Conservation (phyloP, 768 basidiomycete genomes). For the Lentinula guzmanii region DNA sequence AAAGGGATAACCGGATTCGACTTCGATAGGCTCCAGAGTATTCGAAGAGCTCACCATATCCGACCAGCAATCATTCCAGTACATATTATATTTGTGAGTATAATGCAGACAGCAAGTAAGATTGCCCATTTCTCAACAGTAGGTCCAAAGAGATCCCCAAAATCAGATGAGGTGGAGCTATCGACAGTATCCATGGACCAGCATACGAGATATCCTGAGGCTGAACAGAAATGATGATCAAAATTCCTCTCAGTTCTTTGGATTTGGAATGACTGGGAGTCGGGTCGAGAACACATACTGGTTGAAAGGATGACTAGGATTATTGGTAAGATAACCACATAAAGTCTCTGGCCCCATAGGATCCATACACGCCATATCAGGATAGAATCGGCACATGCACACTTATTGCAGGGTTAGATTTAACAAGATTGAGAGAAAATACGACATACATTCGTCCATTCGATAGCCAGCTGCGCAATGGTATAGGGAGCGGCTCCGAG, state of each 20-base stretch:
- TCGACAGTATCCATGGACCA: not conserved
- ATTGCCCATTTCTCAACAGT: constrained; percentile 3
- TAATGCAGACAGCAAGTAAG: constrained; percentile 1
- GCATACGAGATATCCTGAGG: not conserved
- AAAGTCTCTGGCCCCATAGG: not conserved
- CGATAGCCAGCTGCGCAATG: not conserved
- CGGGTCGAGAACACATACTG: not conserved
- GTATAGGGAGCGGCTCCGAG: not conserved
- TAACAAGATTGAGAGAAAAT: not conserved
- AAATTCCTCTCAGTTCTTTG: too few relatives aligned
- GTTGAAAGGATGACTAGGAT: constrained; percentile 2
- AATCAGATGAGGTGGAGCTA: not conserved
- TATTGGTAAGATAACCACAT: not conserved
- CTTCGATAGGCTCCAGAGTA: not conserved
- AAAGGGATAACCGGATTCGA: not conserved
- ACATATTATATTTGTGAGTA: constrained; percentile 5
- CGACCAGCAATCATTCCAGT: constrained; percentile 8
- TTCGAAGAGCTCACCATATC: not conserved
- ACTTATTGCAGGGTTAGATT: not conserved
- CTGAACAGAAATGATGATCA: not conserved
- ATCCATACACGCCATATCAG: constrained; percentile 1
- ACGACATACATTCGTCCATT: not conserved
- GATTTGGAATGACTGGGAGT: not conserved
- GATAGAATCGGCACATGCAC: constrained; percentile 2
- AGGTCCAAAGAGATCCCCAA: not conserved